Percentiles rank a stretch among this genome's conserved stretches.
Evolutionary conservation across 169 alveolate genomes (phyloP).

Genomic region (Perkinsus chesapeaki): DNA sequence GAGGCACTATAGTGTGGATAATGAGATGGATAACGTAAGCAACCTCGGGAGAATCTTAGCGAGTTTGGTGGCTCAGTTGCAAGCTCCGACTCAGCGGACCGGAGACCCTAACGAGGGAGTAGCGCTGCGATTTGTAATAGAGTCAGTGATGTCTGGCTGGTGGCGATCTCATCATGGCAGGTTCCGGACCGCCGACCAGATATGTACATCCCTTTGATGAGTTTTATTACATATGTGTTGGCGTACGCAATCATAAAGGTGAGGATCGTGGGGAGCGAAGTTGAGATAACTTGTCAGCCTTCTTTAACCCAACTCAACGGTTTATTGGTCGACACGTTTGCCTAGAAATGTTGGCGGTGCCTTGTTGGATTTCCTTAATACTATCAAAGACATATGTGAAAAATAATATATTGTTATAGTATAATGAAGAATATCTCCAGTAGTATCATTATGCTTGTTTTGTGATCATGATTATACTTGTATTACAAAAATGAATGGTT

Average conservation of each 20-base stretch:
- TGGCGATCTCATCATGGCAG: neutral
- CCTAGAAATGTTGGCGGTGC: too few species aligned
- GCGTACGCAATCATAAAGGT: neutral
- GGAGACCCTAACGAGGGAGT: neutral
- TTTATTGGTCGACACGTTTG: too few species aligned
- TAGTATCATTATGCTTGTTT: too few species aligned
- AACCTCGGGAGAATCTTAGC: neutral
- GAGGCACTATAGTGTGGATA: neutral
- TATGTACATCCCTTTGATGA: neutral
- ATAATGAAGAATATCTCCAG: too few species aligned
- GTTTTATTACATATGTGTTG: neutral
- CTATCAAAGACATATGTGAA: too few species aligned
- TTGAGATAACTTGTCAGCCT: too few species aligned
- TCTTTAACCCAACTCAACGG: too few species aligned
- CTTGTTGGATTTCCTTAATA: too few species aligned
- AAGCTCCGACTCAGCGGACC: neutral
- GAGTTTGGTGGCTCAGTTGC: neutral
- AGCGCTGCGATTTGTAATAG: neutral
- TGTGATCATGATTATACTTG: too few species aligned
- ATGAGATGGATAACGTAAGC: neutral
- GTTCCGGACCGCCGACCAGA: neutral
- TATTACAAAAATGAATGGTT: too few species aligned
- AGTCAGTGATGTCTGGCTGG: neutral
- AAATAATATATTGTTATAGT: too few species aligned
- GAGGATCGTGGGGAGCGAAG: neutral